phyloP scores from a whole-genome alignment of 2,329 filamentous ascomycete genomes.

The Clonostachys chloroleuca region DNA sequence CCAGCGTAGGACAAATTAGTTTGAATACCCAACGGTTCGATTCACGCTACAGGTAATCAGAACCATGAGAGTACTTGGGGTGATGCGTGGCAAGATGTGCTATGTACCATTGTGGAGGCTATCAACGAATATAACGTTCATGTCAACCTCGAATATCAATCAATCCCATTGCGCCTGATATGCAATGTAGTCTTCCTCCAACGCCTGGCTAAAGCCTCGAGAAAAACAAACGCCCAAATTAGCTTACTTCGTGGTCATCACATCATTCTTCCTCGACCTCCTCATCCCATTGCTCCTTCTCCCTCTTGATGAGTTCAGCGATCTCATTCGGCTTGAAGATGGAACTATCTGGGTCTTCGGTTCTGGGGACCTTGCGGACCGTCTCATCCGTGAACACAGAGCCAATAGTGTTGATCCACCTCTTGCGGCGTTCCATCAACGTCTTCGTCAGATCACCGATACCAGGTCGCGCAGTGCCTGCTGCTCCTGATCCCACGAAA shows the following conservation, averaged over 20 bases:
- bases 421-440: conserved; percentile 83
- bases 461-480: conserved; percentile 65
- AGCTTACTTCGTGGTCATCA: background rate
- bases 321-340: conserved; percentile 75
- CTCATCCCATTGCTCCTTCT: conserved; percentile 78
- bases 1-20: too few relatives aligned
- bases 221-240: background rate
- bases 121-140: too few relatives aligned
- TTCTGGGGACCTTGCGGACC: conserved; percentile 65
- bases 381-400: conserved; percentile 85
- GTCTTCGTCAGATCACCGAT: conserved; percentile 90
- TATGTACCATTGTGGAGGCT: too few relatives aligned
- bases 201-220: background rate
- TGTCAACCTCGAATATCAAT: too few relatives aligned
- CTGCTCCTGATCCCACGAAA: conserved; percentile 49
- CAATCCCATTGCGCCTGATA: too few relatives aligned
- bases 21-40: too few relatives aligned
- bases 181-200: too few relatives aligned
- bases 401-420: conserved; percentile 89
- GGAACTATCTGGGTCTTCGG: conserved; percentile 56
- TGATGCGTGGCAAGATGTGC: too few relatives aligned
- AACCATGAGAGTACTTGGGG: too few relatives aligned
- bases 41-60: too few relatives aligned
- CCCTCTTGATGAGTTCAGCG: conserved; percentile 67
- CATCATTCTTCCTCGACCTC: conserved; percentile 64